A percentile compares a stretch with the other conserved stretches of the same genome.
phyloP scores from a whole-genome alignment of 345 rosid species.

The Sisymbrium altissimum region DNA sequence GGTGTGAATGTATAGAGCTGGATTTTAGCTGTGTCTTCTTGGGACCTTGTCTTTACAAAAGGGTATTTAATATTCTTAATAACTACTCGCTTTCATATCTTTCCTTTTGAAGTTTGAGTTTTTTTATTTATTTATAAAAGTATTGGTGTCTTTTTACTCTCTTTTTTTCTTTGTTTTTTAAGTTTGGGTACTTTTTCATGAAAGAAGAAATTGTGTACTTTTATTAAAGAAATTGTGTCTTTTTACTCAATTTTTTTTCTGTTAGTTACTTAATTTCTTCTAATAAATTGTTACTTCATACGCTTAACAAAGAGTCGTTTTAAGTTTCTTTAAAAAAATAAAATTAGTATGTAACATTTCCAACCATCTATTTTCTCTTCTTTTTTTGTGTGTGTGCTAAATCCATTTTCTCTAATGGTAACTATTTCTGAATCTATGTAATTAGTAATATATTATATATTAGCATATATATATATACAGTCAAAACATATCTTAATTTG shows the following conservation, averaged over 20 bases:
- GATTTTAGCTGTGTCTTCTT: not conserved
- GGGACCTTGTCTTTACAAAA: constrained; percentile 21
- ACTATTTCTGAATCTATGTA: not conserved
- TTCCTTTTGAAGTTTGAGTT: not conserved
- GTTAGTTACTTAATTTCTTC: not conserved
- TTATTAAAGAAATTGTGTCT: not conserved
- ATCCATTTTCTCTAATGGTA: not conserved
- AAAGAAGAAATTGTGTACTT: not conserved
- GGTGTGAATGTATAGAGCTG: constrained; percentile 21
- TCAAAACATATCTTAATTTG: not conserved
- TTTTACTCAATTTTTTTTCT: not conserved
- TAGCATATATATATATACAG: not conserved
- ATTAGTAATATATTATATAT: not conserved
- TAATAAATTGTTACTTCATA: not conserved
- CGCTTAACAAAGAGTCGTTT: not conserved
- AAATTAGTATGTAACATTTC: not conserved
- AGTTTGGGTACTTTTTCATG: not conserved
- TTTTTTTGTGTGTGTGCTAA: too few species aligned
- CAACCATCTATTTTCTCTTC: too few species aligned
- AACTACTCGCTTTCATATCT: not conserved
- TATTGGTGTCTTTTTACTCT: not conserved
- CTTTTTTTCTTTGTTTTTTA: not conserved
- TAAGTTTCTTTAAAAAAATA: not conserved
- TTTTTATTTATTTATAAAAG: not conserved
- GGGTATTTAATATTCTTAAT: not conserved